phyloP scores from a whole-genome alignment of 495 filamentous ascomycete genomes.

The Neurospora intermedia region DNA sequence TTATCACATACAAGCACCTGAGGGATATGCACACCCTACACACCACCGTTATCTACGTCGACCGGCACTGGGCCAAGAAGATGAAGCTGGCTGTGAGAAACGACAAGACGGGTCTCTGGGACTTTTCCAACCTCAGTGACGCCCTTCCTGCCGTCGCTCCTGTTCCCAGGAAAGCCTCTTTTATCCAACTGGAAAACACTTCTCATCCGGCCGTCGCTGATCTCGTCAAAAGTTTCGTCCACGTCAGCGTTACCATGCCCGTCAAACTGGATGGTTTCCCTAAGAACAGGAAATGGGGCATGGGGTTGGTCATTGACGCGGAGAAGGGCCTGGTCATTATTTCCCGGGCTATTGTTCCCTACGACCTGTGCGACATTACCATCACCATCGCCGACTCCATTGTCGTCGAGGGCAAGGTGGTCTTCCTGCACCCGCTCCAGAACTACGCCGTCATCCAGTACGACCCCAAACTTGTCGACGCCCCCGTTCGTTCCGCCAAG shows the following conservation, averaged over 20 bases:
- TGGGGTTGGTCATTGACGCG: slow-evolving; percentile 90
- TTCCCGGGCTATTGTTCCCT: slow-evolving; percentile 85
- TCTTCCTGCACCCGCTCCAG: slow-evolving; percentile 96
- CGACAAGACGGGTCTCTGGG: slow-evolving; percentile 84
- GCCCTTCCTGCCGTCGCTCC: slow-evolving; percentile 63
- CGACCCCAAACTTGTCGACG: slow-evolving; percentile 82
- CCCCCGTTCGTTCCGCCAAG: slow-evolving; percentile 80
- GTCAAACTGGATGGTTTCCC: slow-evolving; percentile 95
- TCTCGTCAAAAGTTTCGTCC: slow-evolving; percentile 87
- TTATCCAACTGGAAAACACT: slow-evolving; percentile 83
- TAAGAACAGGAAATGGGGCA: slow-evolving; percentile 81
- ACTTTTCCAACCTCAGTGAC: slow-evolving; percentile 77
- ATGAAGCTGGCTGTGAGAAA: slow-evolving; percentile 92
- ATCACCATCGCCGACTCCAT: slow-evolving; percentile 93
- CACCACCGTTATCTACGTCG: slow-evolving; percentile 83
- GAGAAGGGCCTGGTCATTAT: slow-evolving; percentile 91
- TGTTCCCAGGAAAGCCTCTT: slow-evolving; percentile 67
- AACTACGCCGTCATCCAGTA: slow-evolving; percentile 96
- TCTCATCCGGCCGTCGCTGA: slow-evolving; percentile 82
- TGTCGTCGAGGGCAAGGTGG: slow-evolving; percentile 82
- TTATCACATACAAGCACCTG: slow-evolving; percentile 91
- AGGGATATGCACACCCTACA: slow-evolving; percentile 89
- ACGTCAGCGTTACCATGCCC: slow-evolving; percentile 83
- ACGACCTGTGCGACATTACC: slow-evolving; percentile 91
- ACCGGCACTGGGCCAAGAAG: slow-evolving; percentile 88